A percentile compares a stretch with the other conserved stretches of the same genome.
phyloP scores from a whole-genome alignment of 2,329 filamentous ascomycete genomes.

The Aureobasidium musti region DNA sequence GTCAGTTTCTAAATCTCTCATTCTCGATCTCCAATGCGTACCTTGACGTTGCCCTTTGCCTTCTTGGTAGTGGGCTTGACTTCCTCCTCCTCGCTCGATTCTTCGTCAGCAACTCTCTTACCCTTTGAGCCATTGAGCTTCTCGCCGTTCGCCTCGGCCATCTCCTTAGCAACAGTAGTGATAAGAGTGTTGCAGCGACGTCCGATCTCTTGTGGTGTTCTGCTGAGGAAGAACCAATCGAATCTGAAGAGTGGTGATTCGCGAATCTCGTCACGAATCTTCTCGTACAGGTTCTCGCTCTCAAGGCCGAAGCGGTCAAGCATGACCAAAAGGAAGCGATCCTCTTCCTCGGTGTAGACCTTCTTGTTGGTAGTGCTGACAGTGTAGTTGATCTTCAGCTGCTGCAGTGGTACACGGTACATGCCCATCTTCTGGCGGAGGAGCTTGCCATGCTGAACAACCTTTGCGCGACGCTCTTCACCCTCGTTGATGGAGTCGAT shows the following conservation, averaged over 20 bases:
- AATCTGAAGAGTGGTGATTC: constrained; percentile 95
- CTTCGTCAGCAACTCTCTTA: constrained; percentile 77
- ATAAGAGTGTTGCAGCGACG: constrained; percentile 91
- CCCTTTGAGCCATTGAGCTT: constrained; percentile 63
- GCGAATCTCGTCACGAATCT: constrained; percentile 94
- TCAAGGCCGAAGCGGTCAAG: constrained; percentile 92
- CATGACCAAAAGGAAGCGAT: constrained; percentile 90
- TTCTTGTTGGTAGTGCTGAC: constrained; percentile 99
- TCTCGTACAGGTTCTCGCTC: constrained; percentile 84
- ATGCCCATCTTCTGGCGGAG: constrained; percentile 92
- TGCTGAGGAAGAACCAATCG: constrained; percentile 98
- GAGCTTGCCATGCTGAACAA: constrained; percentile 90
- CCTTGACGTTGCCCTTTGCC: constrained; percentile 84
- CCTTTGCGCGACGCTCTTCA: constrained; percentile 84
- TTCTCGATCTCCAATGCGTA: constrained; percentile 44
- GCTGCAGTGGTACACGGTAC: constrained; percentile 95
- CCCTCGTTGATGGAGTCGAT: constrained; percentile 88
- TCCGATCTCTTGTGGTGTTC: constrained; percentile 89
- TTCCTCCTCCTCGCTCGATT: constrained; percentile 74
- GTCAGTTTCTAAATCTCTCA: neutral
- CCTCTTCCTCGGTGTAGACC: constrained; percentile 98
- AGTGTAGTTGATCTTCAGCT: constrained; percentile 98
- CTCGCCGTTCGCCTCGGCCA: constrained; percentile 61
- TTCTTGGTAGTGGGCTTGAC: constrained; percentile 94
- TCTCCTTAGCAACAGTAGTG: constrained; percentile 92